Evolutionary conservation across 805 yeast species (phyloP), one percentile per base, ranked within the genome.

Genomic region (Lipomyces yamadae): DNA sequence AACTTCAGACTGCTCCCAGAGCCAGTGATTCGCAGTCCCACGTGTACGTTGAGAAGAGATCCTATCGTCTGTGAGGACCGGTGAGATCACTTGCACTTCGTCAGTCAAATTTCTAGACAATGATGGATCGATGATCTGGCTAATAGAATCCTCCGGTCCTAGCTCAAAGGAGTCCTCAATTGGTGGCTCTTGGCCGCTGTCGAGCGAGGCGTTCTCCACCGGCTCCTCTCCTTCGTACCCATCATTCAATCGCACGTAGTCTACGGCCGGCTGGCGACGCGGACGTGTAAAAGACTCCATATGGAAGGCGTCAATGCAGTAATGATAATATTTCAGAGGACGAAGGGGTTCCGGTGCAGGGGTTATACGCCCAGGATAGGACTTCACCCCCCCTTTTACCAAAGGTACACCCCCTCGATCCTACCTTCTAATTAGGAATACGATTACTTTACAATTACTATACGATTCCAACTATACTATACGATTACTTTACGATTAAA

Each of bases 191-290:
- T 3, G n/a, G 55, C 55, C 55, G 15, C 55, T 50, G 55, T 30
- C 33, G 55, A 1, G 55, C 55, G 55, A 50, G 33, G 24, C 55
- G 1, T 50, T 50, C 55, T 50, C 33, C 55, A 50, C 1, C 55
- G 55, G 55, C 55, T 50, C 55, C 4, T 50, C 33, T 50, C 55
- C 55, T 50, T 50, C 55, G 55, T 24, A 50, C 55, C 55, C 55
- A 50, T 50, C 55, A 50, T 50, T 50, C 55, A 50, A 50, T 50
- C 18, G 33, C 55, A 50, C 2, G 55, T 50, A 50, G 24, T 50
- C 55, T 24, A 50, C 15, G 24, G 33, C 55, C 33, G 15, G 55
- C 55, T 50, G 55, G 55, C 55, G 33, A 50, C 33, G 33, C 18
- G 55, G 33, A 18, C 33, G 55, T 50, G 33, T 50, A 50, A 0